phyloP scores from a whole-genome alignment of 176 grass and related monocot species.

The Oryza glumipatula region DNA sequence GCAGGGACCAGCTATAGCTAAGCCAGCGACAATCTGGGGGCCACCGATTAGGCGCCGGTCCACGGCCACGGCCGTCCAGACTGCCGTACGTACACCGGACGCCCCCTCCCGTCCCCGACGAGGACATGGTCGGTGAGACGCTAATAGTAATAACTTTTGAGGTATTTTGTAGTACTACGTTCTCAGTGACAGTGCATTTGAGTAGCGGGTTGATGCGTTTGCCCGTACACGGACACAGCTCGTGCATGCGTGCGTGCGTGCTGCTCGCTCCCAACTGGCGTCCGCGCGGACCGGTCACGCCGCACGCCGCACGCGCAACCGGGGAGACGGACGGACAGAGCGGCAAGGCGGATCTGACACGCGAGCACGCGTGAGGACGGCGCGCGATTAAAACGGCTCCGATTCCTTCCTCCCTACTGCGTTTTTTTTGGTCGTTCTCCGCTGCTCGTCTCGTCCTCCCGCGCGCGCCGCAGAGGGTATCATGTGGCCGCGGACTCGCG shows the following conservation, averaged over 20 bases:
- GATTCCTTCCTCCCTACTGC: neutral
- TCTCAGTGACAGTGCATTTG: too few species aligned
- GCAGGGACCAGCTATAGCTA: neutral
- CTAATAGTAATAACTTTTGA: too few species aligned
- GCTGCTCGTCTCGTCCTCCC: neutral
- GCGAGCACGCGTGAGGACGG: neutral
- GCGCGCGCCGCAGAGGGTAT: too few species aligned
- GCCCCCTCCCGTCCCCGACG: neutral
- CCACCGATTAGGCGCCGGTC: neutral
- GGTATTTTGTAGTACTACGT: too few species aligned
- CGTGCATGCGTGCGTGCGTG: too few species aligned
- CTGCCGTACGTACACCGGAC: neutral
- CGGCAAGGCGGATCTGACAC: neutral
- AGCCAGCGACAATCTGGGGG: too few species aligned
- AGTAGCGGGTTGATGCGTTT: too few species aligned
- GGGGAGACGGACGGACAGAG: neutral
- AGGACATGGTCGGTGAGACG: neutral
- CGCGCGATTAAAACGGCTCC: neutral
- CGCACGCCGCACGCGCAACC: too few species aligned
- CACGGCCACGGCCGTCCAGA: neutral
- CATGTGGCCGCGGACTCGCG: neutral
- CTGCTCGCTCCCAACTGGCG: too few species aligned
- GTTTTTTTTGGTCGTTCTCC: neutral
- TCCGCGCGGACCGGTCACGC: too few species aligned
- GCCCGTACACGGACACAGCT: too few species aligned